phyloP scores from a whole-genome alignment of 148 eudicot genomes.

The Vaccinium corymbosum region DNA sequence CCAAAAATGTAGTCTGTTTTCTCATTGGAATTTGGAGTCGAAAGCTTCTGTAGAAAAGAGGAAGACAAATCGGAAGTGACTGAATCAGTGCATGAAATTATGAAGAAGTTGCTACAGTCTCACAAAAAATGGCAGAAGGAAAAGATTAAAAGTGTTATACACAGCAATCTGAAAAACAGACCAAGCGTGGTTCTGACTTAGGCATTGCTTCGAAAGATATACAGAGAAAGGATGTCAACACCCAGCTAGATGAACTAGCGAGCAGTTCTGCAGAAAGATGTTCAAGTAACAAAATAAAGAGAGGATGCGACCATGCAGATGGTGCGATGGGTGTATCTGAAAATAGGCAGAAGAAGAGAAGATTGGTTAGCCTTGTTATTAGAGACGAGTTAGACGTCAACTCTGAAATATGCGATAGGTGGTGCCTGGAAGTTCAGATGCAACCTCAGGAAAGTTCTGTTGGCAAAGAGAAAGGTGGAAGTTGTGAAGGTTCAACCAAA shows the following conservation, averaged over 20 bases:
- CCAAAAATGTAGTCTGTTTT: constrained; percentile 15
- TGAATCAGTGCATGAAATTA: constrained; percentile 14
- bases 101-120: constrained; percentile 19
- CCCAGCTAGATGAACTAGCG: not conserved
- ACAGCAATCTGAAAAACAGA: not conserved
- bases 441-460: constrained; percentile 14
- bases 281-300: not conserved
- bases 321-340: not conserved
- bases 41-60: not conserved
- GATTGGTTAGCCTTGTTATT: not conserved
- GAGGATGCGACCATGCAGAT: not conserved
- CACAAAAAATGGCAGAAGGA: constrained; percentile 20
- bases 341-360: not conserved
- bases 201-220: not conserved
- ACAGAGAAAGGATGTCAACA: not conserved
- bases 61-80: constrained; percentile 9
- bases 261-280: not conserved
- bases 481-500: constrained; percentile 7
- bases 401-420: not conserved
- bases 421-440: constrained; percentile 2
- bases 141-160: not conserved
- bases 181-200: constrained; percentile 21
- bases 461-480: not conserved
- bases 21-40: constrained; percentile 13
- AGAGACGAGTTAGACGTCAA: not conserved